Evolutionary conservation across 106 monocot genomes (phyloP).

Genomic region (Iris macrosiphon): DNA sequence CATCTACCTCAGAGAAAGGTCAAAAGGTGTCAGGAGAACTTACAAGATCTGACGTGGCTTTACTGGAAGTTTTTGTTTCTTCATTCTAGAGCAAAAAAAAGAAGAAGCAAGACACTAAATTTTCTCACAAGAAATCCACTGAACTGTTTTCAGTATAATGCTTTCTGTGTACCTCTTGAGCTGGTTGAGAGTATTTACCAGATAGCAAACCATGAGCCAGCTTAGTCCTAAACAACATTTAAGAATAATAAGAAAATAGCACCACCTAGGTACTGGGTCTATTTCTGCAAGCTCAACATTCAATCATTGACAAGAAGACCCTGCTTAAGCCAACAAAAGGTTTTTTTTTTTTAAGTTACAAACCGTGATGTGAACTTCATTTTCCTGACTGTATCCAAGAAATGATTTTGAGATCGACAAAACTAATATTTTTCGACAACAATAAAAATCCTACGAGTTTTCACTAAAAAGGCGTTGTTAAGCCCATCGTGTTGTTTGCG

Average conservation of each 20-base stretch:
- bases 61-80: slow-evolving; percentile 15
- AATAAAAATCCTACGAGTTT: too few species aligned
- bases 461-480: too few species aligned
- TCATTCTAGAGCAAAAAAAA: slow-evolving; percentile 28
- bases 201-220: slow-evolving; percentile 89
- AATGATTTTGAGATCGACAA: too few species aligned
- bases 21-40: slow-evolving; percentile 22
- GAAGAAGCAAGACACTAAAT: slow-evolving; percentile 4
- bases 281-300: not conserved
- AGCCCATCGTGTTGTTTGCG: too few species aligned
- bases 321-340: too few species aligned
- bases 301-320: too few species aligned
- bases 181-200: slow-evolving; percentile 73
- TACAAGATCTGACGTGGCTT: slow-evolving; percentile 33
- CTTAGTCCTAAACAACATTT: slow-evolving; percentile 50
- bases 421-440: too few species aligned
- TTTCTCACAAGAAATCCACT: not conserved
- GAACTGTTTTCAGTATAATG: not conserved
- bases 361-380: too few species aligned
- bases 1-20: slow-evolving; percentile 6
- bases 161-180: slow-evolving; percentile 50
- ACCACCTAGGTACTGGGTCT: not conserved
- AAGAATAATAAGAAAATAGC: slow-evolving; percentile 2
- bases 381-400: too few species aligned
- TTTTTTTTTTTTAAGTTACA: too few species aligned